These are phyloP conservation scores for Geotrichum bryndzae DNA, from an alignment of 1,139 yeast species.

Conservation along the genomic window DNA sequence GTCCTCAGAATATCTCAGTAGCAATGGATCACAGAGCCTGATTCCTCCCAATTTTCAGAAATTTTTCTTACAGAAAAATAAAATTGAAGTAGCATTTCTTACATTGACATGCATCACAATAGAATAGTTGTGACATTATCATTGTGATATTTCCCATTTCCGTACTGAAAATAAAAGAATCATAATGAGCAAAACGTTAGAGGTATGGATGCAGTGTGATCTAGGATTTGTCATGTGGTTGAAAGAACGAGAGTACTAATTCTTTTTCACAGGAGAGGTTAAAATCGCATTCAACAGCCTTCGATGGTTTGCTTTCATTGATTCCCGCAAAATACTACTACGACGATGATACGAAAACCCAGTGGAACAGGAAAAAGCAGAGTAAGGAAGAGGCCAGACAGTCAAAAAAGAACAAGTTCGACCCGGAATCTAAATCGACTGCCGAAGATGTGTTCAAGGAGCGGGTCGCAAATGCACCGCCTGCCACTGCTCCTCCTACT, in stretches of 20 bases:
- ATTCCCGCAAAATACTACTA: constrained; percentile 89
- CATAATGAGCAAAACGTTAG: constrained; percentile 29
- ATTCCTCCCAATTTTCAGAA: neutral
- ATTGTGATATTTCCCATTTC: neutral
- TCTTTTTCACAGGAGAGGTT: constrained; percentile 56
- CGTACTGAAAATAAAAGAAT: neutral
- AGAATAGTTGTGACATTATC: neutral
- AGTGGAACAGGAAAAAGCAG: constrained; percentile 78
- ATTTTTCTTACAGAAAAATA: neutral
- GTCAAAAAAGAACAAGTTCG: constrained; percentile 65
- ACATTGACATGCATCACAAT: neutral
- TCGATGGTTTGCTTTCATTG: constrained; percentile 81
- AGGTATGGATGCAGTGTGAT: constrained; percentile 20
- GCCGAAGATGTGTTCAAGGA: constrained; percentile 58
- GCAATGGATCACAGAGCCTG: neutral
- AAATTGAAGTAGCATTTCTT: neutral
- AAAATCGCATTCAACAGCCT: constrained; percentile 77
- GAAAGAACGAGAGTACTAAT: neutral
- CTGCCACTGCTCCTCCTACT: constrained; percentile 16
- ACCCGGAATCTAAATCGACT: constrained; percentile 57
- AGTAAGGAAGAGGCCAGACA: constrained; percentile 57
- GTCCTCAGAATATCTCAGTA: constrained; percentile 6
- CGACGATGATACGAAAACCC: constrained; percentile 68
- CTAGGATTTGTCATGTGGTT: neutral
- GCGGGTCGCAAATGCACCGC: constrained; percentile 19